A percentile compares a stretch with the other conserved stretches of the same genome.
Evolutionary conservation across 345 rosid species (phyloP).

Genomic region (Moricandia arvensis): DNA sequence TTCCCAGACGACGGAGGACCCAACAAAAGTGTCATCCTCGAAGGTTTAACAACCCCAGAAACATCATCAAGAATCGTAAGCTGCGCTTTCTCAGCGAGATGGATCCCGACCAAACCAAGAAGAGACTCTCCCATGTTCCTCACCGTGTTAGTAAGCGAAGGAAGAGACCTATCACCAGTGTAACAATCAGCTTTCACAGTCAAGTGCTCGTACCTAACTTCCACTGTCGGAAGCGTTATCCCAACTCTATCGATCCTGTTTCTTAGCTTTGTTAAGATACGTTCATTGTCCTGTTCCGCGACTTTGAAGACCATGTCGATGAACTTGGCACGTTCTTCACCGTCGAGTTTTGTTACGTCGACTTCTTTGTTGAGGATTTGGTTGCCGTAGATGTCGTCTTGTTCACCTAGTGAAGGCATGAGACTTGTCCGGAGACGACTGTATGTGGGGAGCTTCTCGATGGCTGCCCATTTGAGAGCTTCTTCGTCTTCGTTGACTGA

Average conservation of each 20-base stretch:
- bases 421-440: slow-evolving; percentile 73
- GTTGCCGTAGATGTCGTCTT: slow-evolving; percentile 38
- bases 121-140: slow-evolving; percentile 60
- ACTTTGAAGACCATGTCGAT: slow-evolving; percentile 71
- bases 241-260: slow-evolving; percentile 80
- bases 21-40: slow-evolving; percentile 69
- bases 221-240: slow-evolving; percentile 67
- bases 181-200: slow-evolving; percentile 68
- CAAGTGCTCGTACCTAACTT: slow-evolving; percentile 62
- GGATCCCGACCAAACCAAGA: slow-evolving; percentile 54
- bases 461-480: slow-evolving; percentile 95
- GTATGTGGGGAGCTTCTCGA: slow-evolving; percentile 84
- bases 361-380: slow-evolving; percentile 47
- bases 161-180: slow-evolving; percentile 72
- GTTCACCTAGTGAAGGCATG: slow-evolving; percentile 50
- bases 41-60: slow-evolving; percentile 68
- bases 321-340: slow-evolving; percentile 62
- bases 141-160: slow-evolving; percentile 62
- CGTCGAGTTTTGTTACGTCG: slow-evolving; percentile 72
- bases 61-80: slow-evolving; percentile 69
- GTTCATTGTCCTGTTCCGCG: slow-evolving; percentile 86
- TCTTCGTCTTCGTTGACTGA: slow-evolving; percentile 73
- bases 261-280: slow-evolving; percentile 67
- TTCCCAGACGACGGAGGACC: slow-evolving; percentile 92
- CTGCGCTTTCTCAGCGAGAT: slow-evolving; percentile 53